phyloP scores from a whole-genome alignment of 176 grass and related monocot genomes.

The Rhynchospora breviuscula region DNA sequence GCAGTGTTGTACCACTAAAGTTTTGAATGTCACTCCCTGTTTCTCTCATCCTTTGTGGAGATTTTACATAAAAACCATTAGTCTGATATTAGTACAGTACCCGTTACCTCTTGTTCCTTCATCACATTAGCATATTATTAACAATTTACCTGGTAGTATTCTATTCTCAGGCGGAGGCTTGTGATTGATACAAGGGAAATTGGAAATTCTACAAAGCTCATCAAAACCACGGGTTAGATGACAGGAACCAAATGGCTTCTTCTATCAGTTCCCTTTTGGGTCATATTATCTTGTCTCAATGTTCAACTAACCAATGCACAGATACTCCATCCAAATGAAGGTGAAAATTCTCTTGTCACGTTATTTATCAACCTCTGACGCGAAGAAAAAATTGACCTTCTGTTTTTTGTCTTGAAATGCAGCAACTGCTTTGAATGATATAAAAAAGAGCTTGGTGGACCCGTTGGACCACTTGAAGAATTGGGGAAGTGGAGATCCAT shows the following conservation, averaged over 20 bases:
- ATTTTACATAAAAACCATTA: background rate
- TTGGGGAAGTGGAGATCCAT: constrained; percentile 88
- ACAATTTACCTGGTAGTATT: background rate
- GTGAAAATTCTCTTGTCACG: constrained; percentile 31
- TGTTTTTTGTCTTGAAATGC: constrained; percentile 34
- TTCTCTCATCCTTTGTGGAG: background rate
- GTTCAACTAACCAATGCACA: constrained; percentile 35
- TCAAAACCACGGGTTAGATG: background rate
- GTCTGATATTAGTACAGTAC: background rate
- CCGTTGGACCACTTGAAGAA: constrained; percentile 30
- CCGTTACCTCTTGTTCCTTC: background rate
- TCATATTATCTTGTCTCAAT: constrained; percentile 29
- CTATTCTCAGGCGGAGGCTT: background rate
- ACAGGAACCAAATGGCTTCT: background rate
- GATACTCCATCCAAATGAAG: constrained; percentile 69
- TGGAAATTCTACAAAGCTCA: background rate
- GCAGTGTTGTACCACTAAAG: background rate
- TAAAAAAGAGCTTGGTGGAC: constrained; percentile 56
- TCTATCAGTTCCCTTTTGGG: constrained; percentile 7
- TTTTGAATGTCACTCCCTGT: background rate
- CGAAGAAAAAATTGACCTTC: background rate
- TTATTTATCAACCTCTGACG: background rate
- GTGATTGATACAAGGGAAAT: background rate
- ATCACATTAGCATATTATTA: background rate
- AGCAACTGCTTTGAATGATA: constrained; percentile 65